Evolutionary conservation across 257 asterid genomes (phyloP), one percentile per base, ranked within the genome.

Genomic region (Primulina huaijiensis): DNA sequence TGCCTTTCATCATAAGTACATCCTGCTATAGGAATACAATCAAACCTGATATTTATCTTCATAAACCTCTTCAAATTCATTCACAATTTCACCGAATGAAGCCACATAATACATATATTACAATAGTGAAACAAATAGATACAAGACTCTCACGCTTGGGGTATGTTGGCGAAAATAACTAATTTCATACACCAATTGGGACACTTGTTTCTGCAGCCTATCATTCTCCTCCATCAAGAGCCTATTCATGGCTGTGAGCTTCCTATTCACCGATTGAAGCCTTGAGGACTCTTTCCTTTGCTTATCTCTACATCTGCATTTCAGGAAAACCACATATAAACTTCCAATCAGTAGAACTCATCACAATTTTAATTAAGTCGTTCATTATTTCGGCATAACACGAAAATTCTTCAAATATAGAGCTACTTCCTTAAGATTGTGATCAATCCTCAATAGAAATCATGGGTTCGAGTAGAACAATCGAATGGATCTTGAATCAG

Each of bases 161-260:
- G 85, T 72, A 69, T 79, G 86, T 80, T 81, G 92, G 55, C 97
- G 97, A 75, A 90, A 90, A 84, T 82, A 80, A 78, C 89, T 82
- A 71, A 86, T 90, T 74, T 88, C 94, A 72, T 85, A 87, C 73
- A 90, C 97, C 80, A 90, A 76, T 20, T 90, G 94, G 3, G 97
- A 88, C 33, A 88, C 97, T 68, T 90, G 97, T 80, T 90, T 90
- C 85, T 90, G 95, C 75, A 90, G 73, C 84, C 96, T 81, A 74
- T 90, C 97, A 76, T 90, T 90, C 79, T 90, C 97, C 78, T 90
- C 97, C 95, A 90, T 85, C 78, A 90, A 77, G 38, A 90, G 92
- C 70, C 85, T 90, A 81, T 90, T 90, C 97, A 90, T 90, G n/a
- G 97, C 96, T 6, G 96, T 50, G 69, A 90, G 86, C 86, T 90